Base-by-base conservation (phyloP, 1,139 yeast genomes). In the Lodderomyces metapsilosis region DNA sequence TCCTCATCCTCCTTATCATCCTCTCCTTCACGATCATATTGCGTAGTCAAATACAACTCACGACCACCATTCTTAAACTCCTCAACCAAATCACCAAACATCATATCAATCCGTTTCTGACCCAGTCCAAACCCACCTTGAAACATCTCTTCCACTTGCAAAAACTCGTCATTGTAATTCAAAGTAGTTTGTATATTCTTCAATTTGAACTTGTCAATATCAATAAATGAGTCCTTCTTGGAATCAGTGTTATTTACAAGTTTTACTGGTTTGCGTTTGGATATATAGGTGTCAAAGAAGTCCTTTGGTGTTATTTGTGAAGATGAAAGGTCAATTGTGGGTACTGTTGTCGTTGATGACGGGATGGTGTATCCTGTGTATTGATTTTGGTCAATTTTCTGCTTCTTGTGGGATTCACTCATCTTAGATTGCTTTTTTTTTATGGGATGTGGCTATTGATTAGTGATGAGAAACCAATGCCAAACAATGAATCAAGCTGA, bases 41-140 rank as follows among this genome's bases (percentile, higher is more conserved):
- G 91, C 0, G 91, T 84, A 0, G 89, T 84, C 53, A 83, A 64
- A 49, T 84, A 84, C 46, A 73, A 69, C 1, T 64, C 64, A 20
- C 64, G 69, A 40, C 43, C 42, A 0, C 77, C 80, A 3, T 50
- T 42, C 10, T 51, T 43, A 22, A 81, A 53, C 45, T 61, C 62
- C 0, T 59, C 54, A 42, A 82, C 52, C 43, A 83, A 68, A 16
- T 79, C 78, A 0, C 50, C 52, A 44, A 83, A 66, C 1, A 62
- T 54, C 77, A 82, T 71, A 43, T 66, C 66, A 11, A 70, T 59
- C 48, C 88, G 62, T 43, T 67, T 61, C 23, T 69, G 66, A 1
- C 88, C 88, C 23, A 80, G 73, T 0, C 91, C 91, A 61, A 78
- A 84, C 2, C 91, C 91, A 40, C 78, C 78, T 34, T 67, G 60